Evolutionary conservation across 306 rosid species (phyloP), one percentile per base, ranked within the genome.

Genomic region (Hippophae gyantsensis): DNA sequence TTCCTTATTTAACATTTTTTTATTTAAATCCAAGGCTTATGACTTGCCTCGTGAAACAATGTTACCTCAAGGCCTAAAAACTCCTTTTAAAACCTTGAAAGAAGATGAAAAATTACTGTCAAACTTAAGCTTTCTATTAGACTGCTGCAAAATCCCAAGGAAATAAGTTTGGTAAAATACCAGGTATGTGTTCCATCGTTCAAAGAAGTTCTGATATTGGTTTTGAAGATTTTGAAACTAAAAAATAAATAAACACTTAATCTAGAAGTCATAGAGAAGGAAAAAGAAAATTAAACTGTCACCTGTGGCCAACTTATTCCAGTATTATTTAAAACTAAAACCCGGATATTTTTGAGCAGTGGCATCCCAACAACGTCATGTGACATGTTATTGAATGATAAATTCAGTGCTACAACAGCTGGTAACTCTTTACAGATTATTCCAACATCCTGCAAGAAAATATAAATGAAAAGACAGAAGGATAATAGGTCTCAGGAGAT

Each of bases 271-370:
- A 42, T 14, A 40, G 14, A 48, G 1, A 7, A 70, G 41, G 52
- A 68, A 55, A 51, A 64, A 52, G 57, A 55, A 80, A 44, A 65
- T 11, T 10, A 60, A 43, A 47, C 1, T 49, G 61, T 12, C 69
- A 85, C 98, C 96, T 87, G 85, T 61, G 48, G 62, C 98, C 98
- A 92, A 54, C 69, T 81, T 57, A 87, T 69, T 56, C 88, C 84
- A 61, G 90, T 78, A 72, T 78, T 60, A 71, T 83, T 92, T 54
- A 92, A 63, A 65, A 92, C 96, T 72, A 92, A 75, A 70, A 81
- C 66, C 43, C 62, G 72, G 64, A 92, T 85, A 78, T 58, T 65
- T 68, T 75, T 73, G 59, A 92, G 69, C 48, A 62, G 67, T 42
- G 82, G 84, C 59, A 86, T 76, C 64, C 72, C 89, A 0, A 74